phyloP scores from a whole-genome alignment of 805 yeast species.

The Priceomyces medius region DNA sequence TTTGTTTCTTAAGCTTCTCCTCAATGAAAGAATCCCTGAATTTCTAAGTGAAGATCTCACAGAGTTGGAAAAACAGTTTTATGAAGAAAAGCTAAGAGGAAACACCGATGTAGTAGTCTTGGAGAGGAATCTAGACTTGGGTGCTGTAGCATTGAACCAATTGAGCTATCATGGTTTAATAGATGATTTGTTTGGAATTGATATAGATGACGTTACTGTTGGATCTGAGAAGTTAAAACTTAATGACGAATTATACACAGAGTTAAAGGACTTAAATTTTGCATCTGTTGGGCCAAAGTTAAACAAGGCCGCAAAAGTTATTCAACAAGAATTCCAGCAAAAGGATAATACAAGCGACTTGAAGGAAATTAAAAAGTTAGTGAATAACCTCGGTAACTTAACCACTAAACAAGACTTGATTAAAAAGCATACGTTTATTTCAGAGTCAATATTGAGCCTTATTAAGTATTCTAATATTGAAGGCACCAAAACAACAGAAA shows the following conservation, averaged over 20 bases:
- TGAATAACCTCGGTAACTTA: conserved; percentile 63
- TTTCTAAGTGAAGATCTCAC: conserved; percentile 34
- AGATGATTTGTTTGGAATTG: conserved; percentile 64
- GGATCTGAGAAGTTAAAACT: conserved; percentile 21
- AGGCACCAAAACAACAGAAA: conserved; percentile 7
- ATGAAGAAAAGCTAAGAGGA: conserved; percentile 33
- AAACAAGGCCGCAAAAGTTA: conserved; percentile 64
- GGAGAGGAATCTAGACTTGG: conserved; percentile 74
- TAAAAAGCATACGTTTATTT: conserved; percentile 70
- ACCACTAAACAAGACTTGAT: conserved; percentile 68
- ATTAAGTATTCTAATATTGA: conserved; percentile 30
- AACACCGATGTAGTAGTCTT: conserved; percentile 73
- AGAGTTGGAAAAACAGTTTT: conserved; percentile 38
- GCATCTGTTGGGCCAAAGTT: conserved; percentile 74
- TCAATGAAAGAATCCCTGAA: conserved; percentile 33
- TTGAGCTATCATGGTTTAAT: conserved; percentile 79
- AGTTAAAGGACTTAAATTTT: conserved; percentile 68
- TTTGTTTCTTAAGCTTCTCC: conserved; percentile 44
- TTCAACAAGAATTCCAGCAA: conserved; percentile 59
- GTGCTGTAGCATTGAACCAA: conserved; percentile 72
- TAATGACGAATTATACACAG: conserved; percentile 49
- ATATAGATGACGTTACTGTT: conserved; percentile 33
- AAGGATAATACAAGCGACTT: conserved; percentile 22
- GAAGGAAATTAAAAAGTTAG: conserved; percentile 65
- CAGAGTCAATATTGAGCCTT: conserved; percentile 57